Conservation (phyloP, 2,329 filamentous ascomycete species). For the Paradendryphiella salina region DNA sequence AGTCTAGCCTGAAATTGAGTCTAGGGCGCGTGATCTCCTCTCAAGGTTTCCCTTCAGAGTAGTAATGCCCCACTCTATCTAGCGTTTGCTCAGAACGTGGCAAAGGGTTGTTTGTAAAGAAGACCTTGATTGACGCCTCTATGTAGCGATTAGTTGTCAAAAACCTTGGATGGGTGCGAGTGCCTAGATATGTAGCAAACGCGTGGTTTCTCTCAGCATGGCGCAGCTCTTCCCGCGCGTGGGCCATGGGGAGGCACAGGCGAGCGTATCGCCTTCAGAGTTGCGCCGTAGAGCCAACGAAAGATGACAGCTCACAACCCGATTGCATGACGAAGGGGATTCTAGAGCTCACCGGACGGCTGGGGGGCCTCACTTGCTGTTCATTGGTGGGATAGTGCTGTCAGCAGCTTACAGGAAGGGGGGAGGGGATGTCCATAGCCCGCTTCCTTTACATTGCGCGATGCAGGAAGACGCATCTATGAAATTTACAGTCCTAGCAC, state of each 20-base stretch:
- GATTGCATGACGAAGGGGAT: not conserved
- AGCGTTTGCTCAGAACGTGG: not conserved
- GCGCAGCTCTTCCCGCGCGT: slow-evolving; percentile 13
- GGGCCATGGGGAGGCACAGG: slow-evolving; percentile 7
- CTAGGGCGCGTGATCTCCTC: slow-evolving; percentile 3
- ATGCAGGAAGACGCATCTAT: too few species aligned
- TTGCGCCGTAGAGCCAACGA: not conserved
- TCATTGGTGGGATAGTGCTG: not conserved
- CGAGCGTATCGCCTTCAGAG: slow-evolving; percentile 16
- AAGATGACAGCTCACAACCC: not conserved
- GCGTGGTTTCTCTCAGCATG: slow-evolving; percentile 4
- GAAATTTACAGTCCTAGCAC: not conserved
- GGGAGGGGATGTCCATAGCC: too few species aligned
- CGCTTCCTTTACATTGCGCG: too few species aligned
- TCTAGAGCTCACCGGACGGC: not conserved
- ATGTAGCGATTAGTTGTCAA: not conserved
- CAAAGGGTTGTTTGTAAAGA: not conserved
- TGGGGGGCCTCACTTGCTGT: not conserved
- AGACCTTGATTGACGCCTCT: not conserved
- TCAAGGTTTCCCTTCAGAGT: not conserved
- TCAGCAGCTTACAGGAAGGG: not conserved
- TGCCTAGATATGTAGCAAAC: not conserved
- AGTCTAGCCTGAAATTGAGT: not conserved
- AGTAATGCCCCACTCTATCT: not conserved
- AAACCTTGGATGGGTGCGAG: not conserved